Base-by-base conservation (phyloP, 257 asterid species). In the Datura wrightii region DNA sequence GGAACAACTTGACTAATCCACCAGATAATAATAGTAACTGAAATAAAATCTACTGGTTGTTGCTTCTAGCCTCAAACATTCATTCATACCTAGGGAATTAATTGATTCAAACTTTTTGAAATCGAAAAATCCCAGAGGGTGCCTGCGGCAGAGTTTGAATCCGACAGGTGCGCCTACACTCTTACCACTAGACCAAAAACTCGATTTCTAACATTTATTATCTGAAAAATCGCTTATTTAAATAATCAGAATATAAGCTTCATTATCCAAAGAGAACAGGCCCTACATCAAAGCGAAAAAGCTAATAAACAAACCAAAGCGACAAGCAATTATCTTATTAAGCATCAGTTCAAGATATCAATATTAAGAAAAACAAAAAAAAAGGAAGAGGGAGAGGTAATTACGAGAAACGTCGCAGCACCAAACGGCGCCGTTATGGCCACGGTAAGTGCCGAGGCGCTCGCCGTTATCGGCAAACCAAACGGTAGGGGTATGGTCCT, bases 371-470 rank as follows among this genome's bases (percentile, higher is more conserved):
- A 31, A 14, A 62, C 6, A 18, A 5, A 7, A 39, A 2, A 39
- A 39, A 39, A 39, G 4, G 42, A 39, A 39, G 42, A 39, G 42
- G 42, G 42, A 39, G 42, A 39, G 42, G 18, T 37, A n/a, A 84
- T 85, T 87, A 94, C 99, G 87, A n/a, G 99, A 94, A 55, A 94
- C 88, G 37, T 93, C 99, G 89, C 99, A 96, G 82, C 95, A 90
- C 99, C 99, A 96, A 72, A 96, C 98, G 71, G 98, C 98, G 39
- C 99, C 99, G 56, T 96, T 96, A 76, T 96, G 99, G 41, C 98
- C 99, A 54, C 92, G 94, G 82, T 93, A 96, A 54, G 98, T 93
- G 44, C 99, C 99, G 78, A 96, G 97, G 42, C 99, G 93, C 87
- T 96, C 99, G 82, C 99, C 99, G 39, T 91, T 93, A 41, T 96